Percentiles rank a stretch among this genome's conserved stretches.
These are phyloP conservation scores for Xerocomus minutiporus DNA, from an alignment of 1,284 basidiomycete genomes.

Conservation along the genomic window DNA sequence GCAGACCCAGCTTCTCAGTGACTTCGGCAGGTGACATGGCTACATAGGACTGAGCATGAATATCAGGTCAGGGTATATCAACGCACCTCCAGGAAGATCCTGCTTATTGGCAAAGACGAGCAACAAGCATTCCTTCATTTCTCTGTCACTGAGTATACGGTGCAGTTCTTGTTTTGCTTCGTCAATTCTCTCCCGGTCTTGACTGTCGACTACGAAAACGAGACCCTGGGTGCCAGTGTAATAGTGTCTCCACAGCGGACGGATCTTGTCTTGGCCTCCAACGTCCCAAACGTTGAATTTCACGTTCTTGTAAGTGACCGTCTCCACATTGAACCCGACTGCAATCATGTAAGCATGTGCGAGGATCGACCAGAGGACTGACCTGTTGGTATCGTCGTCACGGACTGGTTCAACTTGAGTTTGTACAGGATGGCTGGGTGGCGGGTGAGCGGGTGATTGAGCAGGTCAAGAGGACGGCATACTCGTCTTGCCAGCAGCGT, in stretches of 20 bases:
- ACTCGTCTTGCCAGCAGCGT: conserved; percentile 97
- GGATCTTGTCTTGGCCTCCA: conserved; percentile 97
- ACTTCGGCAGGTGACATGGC: conserved; percentile 99
- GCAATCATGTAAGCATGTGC: conserved; percentile 12
- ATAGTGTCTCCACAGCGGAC: conserved; percentile 98
- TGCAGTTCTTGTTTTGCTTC: conserved; percentile 97
- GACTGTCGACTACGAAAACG: conserved; percentile 90
- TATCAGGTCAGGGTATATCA: conserved; percentile 16
- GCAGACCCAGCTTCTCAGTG: conserved; percentile 93
- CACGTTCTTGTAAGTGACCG: conserved; percentile 99
- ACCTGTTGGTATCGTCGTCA: conserved; percentile 99
- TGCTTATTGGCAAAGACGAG: conserved; percentile 99
- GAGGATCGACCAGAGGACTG: conserved; percentile 31
- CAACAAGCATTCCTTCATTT: conserved; percentile 96
- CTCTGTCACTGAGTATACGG: conserved; percentile 92
- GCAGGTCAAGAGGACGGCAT: conserved; percentile 30
- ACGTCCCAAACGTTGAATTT: conserved; percentile 99
- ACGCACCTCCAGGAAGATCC: conserved; percentile 89
- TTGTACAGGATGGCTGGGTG: conserved; percentile 94
- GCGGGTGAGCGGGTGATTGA: conserved; percentile 11
- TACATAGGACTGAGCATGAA: conserved; percentile 8
- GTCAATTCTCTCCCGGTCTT: conserved; percentile 92
- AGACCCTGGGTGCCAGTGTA: conserved; percentile 99
- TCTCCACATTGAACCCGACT: conserved; percentile 99
- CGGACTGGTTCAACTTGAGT: conserved; percentile 97